Conservation (phyloP, 768 basidiomycete genomes). For the Suillus lakei region DNA sequence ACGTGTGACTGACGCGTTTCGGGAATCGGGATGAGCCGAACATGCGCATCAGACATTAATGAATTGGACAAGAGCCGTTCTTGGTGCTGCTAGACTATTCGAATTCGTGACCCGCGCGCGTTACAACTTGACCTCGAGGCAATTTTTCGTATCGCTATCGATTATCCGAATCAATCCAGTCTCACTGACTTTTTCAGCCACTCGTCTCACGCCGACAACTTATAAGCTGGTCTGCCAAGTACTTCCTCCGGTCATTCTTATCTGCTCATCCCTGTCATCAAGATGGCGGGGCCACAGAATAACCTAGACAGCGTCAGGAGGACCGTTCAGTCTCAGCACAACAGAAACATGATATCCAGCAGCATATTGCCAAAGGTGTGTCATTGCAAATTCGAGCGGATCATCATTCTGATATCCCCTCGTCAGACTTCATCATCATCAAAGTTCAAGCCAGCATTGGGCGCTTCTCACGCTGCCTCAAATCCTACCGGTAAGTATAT, state of each 20-base stretch:
- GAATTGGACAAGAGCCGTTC: slow-evolving; percentile 6
- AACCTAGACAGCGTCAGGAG: slow-evolving; percentile 3
- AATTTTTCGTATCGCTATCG: slow-evolving; percentile 2
- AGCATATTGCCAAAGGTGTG: slow-evolving; percentile 4
- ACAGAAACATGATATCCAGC: slow-evolving; percentile 3
- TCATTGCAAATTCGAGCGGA: neutral
- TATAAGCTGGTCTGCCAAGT: neutral
- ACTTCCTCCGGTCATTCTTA: neutral
- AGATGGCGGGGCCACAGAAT: neutral
- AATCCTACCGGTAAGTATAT: neutral
- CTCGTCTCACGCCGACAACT: slow-evolving; percentile 11
- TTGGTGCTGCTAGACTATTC: neutral
- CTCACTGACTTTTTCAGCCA: slow-evolving; percentile 7
- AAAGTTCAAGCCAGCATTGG: slow-evolving; percentile 52
- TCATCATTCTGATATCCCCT: neutral
- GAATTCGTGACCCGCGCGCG: slow-evolving; percentile 6
- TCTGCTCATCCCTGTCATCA: neutral
- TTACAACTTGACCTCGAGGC: slow-evolving; percentile 5
- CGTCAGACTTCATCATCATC: slow-evolving; percentile 25
- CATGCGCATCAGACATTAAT: slow-evolving; percentile 3
- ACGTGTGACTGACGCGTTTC: slow-evolving; percentile 23
- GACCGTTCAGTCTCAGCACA: neutral
- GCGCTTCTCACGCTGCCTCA: slow-evolving; percentile 8
- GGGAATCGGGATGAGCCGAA: slow-evolving; percentile 4
- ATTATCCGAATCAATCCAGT: slow-evolving; percentile 4